Evolutionary conservation across 148 eudicot genomes (phyloP), one percentile per base, ranked within the genome.

Genomic region (Dianthus caryophyllus): DNA sequence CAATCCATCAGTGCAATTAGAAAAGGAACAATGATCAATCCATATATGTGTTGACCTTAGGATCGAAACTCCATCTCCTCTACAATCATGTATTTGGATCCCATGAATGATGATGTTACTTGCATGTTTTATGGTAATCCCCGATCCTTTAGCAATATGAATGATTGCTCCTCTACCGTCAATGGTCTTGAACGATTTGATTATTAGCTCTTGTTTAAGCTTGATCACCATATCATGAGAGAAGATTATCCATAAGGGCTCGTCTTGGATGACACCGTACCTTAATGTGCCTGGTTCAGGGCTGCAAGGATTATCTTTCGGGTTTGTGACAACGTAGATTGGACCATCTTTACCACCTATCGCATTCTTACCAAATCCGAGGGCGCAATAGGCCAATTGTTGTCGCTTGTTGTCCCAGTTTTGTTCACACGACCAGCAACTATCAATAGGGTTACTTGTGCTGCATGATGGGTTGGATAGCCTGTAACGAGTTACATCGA

Each of bases 61-160:
- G 56, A 65, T 50, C 10, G 57, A 49, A 50, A 65, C 52, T 4
- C 56, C 69, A 30, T 65, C 69, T 20, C 69, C 69, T 30, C 30
- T 29, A 20, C 69, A 64, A 15, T 65, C 69, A 17, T 49, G 69
- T 50, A 47, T 50, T 14, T 65, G 43, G 29, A 65, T 65, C 24
- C 69, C 69, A 50, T 65, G 69, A 26, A 65, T 65, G 12, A 65
- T 65, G 24, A 65, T 65, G 52, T 65, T 65, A n/a, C 43, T 50
- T 25, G 30, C 56, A 49, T 47, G 52, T 30, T 65, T 46, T 0
- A 65, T 65, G 33, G 33, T 65, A 31, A 65, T 65, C 12, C 69
- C 55, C 7, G 15, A 11, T 65, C 69, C 69, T 22, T 22, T 29
- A 15, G 57, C 58, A 48, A 65, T 65, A 49, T 12, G 41, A n/a